Base-by-base conservation (phyloP, 2,329 filamentous ascomycete species). In the Paecilomyces niveus region DNA sequence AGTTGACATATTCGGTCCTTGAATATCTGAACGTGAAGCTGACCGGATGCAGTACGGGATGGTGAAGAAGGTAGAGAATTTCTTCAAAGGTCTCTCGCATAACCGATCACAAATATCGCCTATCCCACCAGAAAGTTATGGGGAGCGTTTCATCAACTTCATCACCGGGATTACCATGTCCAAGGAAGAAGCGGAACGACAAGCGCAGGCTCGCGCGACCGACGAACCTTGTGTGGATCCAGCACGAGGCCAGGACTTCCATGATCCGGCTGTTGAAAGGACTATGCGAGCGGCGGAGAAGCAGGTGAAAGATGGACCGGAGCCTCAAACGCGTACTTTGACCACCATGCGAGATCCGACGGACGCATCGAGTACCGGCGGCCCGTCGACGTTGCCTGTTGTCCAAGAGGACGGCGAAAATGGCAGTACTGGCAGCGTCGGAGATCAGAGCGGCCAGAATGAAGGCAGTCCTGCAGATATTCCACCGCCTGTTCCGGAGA, bases 31-130 rank as follows among this genome's bases (percentile, higher is more conserved):
- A 13, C 56, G 15, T 55, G 21, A 33, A 51, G 35, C 55, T 61
- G 58, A 58, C 54, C 56, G 63, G 56, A 58, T 55, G 57, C 67
- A 96, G 90, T 99, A 97, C 73, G 92, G 92, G 65, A 86, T 92
- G 63, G 84, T 96, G 75, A 99, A 99, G 78, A 93, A 94, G 71
- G 84, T 93, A 61, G 94, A 99, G 74, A 88, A 97, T 75, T 94
- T 97, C 76, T 94, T 92, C 88, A 99, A 99, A 79, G 93, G 94
- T 39, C 79, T 97, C 59, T 90, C 88, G 2, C 84, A 86, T 67
- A 89, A 94, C 67, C 87, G 90, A 67, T 86, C 84, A 33, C 88
- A 97, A 71, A 97, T 99, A 61, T 97, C 93, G 0, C 92, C 94
- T 1, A 87, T 97, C 24, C 90, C 92, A 0, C 93, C 94, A 0